phyloP scores from a whole-genome alignment of 2,329 filamentous ascomycete genomes.

The Falciphora oryzae region DNA sequence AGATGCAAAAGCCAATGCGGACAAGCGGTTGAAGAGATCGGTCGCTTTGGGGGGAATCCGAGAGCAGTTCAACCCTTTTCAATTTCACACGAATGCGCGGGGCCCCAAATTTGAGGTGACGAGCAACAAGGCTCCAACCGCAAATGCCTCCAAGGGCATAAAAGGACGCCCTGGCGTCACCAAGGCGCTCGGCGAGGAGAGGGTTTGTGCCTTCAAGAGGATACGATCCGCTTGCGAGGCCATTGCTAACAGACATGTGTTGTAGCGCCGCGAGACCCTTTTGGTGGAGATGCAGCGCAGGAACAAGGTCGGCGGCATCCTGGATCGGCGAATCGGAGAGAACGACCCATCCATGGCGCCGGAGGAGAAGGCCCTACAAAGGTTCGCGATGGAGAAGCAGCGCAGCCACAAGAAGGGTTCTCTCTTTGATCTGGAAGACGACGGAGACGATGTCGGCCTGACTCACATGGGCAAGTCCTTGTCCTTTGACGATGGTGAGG shows the following conservation, averaged over 20 bases:
- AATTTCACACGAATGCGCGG: slow-evolving; percentile 73
- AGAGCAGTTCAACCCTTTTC: slow-evolving; percentile 97
- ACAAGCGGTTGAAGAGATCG: slow-evolving; percentile 71
- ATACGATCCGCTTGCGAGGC: neutral
- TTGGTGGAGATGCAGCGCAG: slow-evolving; percentile 84
- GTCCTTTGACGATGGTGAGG: slow-evolving; percentile 56
- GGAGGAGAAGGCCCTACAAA: slow-evolving; percentile 85
- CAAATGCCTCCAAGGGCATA: slow-evolving; percentile 50
- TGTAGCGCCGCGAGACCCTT: slow-evolving; percentile 69
- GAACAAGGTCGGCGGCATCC: slow-evolving; percentile 86
- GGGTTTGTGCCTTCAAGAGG: slow-evolving; percentile 42
- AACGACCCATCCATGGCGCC: slow-evolving; percentile 90
- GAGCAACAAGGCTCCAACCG: slow-evolving; percentile 51
- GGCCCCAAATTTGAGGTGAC: slow-evolving; percentile 83
- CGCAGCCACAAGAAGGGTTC: slow-evolving; percentile 68
- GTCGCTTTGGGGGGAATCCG: slow-evolving; percentile 79
- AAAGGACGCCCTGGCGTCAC: slow-evolving; percentile 75
- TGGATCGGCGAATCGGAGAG: slow-evolving; percentile 93
- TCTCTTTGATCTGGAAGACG: slow-evolving; percentile 87
- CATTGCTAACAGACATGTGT: neutral
- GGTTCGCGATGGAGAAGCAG: slow-evolving; percentile 86
- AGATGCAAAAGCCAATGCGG: slow-evolving; percentile 56
- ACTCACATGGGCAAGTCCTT: slow-evolving; percentile 81
- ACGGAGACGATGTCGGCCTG: slow-evolving; percentile 62
- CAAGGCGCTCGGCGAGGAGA: slow-evolving; percentile 82